Conservation (phyloP, 2,329 filamentous ascomycete genomes). For the Didymella pinodella region DNA sequence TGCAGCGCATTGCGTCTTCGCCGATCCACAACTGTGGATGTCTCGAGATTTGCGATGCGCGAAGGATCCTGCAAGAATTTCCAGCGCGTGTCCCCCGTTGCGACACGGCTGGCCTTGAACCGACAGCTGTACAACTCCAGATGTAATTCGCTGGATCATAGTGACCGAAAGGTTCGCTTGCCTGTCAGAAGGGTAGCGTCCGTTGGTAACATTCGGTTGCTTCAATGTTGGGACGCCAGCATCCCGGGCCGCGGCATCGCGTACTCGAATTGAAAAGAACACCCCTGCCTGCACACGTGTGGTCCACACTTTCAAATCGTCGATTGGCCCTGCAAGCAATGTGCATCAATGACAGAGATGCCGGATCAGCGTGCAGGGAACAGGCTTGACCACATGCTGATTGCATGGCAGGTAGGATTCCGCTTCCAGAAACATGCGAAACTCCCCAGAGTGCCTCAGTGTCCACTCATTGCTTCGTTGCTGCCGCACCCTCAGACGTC, state of each 20-base stretch:
- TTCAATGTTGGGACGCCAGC: slow-evolving; percentile 5
- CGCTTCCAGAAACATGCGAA: slow-evolving; percentile 14
- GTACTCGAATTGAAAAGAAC: not conserved
- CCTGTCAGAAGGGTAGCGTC: slow-evolving; percentile 16
- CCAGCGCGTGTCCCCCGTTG: not conserved
- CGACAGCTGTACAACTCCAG: not conserved
- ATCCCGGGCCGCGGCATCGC: slow-evolving; percentile 8
- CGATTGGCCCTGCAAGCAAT: slow-evolving; percentile 8
- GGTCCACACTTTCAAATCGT: slow-evolving; percentile 12
- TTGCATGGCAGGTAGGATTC: not conserved
- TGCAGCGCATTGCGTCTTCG: slow-evolving; percentile 2
- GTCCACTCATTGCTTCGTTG: not conserved
- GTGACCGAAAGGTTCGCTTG: not conserved
- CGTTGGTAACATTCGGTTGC: slow-evolving; percentile 4
- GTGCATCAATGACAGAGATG: not conserved
- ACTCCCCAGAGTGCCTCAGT: not conserved
- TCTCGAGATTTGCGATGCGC: slow-evolving; percentile 9
- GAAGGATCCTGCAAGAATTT: slow-evolving; percentile 13
- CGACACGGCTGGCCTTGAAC: slow-evolving; percentile 3
- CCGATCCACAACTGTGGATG: not conserved
- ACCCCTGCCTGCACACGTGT: slow-evolving; percentile 5
- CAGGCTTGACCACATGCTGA: not conserved
- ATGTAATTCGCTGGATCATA: slow-evolving; percentile 4
- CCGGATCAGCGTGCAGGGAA: slow-evolving; percentile 9
- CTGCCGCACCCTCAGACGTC: slow-evolving; percentile 3